Evolutionary conservation across 2,329 filamentous ascomycete species (phyloP), one percentile per base, ranked within the genome.

Genomic region (Penicillium italicum): DNA sequence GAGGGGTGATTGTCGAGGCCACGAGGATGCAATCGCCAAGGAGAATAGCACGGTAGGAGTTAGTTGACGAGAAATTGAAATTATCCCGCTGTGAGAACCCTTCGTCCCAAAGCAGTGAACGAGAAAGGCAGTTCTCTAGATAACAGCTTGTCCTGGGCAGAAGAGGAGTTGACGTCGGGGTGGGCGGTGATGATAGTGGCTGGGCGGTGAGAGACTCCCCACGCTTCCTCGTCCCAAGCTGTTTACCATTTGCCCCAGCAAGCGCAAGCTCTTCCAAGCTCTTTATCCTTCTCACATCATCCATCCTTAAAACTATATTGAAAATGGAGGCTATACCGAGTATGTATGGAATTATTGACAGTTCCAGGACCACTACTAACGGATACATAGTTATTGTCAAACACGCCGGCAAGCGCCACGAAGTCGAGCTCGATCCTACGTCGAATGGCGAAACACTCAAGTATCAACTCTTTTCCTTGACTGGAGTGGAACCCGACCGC

Each of bases 391-490:
- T 99, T 65, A 82, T 91, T 71, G 88, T 99, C 65, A 97, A 96
- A 77, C 93, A 99, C 74, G 87, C 91, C 72, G 93, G 93, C 78
- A 97, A 94, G 75, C 93, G 92, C 73, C 89, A 97, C 79, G 87
- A 97, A 71, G 84, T 99, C 73, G 93, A 97, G 59, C 85, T 99
- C 68, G 93, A 97, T 72, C 82, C 89, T 41, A 81, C 84, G 26
- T 87, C 90, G 43, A 91, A 86, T 59, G 94, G 94, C 75, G 91
- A 97, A 75, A 90, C 89, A 55, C 91, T 99, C 80, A 99, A 97
- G 75, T 90, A 89, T 69, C 94, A 97, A 74, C 84, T 99, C 56
- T 99, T 88, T 79, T 97, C 92, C 60, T 80, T 99, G 53, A 99
- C 94, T 44, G 91, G 90, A 58, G 94, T 99, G 70, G 94, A 97